A percentile compares a stretch with the other conserved stretches of the same genome.
Conservation (phyloP, 2,329 filamentous ascomycete species). For the Penicillium sclerotigenum region DNA sequence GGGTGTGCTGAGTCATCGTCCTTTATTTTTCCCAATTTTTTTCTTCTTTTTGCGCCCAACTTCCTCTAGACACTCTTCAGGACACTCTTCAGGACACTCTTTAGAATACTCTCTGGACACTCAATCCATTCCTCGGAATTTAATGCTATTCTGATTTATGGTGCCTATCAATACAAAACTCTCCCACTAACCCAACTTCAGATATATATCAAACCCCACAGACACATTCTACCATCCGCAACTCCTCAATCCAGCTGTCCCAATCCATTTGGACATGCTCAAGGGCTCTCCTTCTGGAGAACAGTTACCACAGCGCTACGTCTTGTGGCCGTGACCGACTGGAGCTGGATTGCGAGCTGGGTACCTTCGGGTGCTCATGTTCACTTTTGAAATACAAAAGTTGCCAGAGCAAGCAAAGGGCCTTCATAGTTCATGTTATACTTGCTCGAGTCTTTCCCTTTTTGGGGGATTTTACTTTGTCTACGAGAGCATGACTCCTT, state of each 20-base stretch:
- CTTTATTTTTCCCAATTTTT: not conserved
- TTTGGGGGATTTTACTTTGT: slow-evolving; percentile 11
- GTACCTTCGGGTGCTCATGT: slow-evolving; percentile 11
- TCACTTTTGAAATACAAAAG: slow-evolving; percentile 14
- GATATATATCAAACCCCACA: not conserved
- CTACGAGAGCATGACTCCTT: slow-evolving; percentile 49
- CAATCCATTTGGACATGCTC: slow-evolving; percentile 19
- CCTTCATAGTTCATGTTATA: slow-evolving; percentile 48
- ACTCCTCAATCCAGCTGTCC: slow-evolving; percentile 38
- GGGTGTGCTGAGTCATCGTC: not conserved
- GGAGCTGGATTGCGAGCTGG: slow-evolving; percentile 38
- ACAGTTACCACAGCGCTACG: slow-evolving; percentile 39
- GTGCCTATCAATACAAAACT: not conserved
- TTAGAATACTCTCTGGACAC: not conserved
- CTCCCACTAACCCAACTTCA: not conserved
- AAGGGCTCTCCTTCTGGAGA: slow-evolving; percentile 35
- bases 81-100: too few species aligned
- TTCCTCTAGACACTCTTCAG: not conserved
- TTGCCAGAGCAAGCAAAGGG: slow-evolving; percentile 43
- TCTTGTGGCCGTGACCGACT: slow-evolving; percentile 43
- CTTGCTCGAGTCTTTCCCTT: slow-evolving; percentile 28
- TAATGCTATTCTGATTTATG: not conserved
- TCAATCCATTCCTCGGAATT: not conserved
- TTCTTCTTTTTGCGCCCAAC: not conserved
- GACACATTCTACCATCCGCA: slow-evolving; percentile 21